phyloP scores from a whole-genome alignment of 1,284 basidiomycete genomes.

The Chalciporus sp. region DNA sequence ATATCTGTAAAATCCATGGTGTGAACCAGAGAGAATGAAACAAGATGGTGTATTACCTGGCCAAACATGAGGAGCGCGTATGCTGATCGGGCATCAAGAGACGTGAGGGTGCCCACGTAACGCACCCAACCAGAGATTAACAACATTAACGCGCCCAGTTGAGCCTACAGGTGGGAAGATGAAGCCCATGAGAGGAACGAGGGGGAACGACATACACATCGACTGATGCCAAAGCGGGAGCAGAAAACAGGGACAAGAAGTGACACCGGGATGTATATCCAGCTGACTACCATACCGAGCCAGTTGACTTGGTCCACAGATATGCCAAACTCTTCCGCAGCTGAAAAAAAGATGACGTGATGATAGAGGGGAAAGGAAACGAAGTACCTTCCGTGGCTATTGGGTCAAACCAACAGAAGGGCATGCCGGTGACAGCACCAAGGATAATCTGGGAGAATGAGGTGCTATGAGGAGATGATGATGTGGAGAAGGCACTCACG shows the following conservation, averaged over 20 bases:
- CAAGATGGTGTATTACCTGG: constrained; percentile 59
- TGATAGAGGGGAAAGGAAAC: too few relatives aligned
- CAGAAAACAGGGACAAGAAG: constrained; percentile 58
- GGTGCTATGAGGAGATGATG: not conserved
- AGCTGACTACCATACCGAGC: constrained; percentile 68
- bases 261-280: constrained; percentile 62
- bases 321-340: constrained; percentile 59
- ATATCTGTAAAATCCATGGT: constrained; percentile 17
- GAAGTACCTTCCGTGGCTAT: constrained; percentile 63
- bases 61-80: constrained; percentile 70
- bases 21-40: constrained; percentile 38
- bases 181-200: not conserved
- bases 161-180: constrained; percentile 33
- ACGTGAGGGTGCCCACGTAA: constrained; percentile 63
- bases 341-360: constrained; percentile 37
- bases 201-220: constrained; percentile 48
- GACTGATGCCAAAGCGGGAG: constrained; percentile 57
- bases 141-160: constrained; percentile 56
- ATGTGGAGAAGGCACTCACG: constrained; percentile 38
- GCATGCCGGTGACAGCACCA: constrained; percentile 62
- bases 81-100: constrained; percentile 51
- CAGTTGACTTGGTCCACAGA: constrained; percentile 72
- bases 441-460: constrained; percentile 51
- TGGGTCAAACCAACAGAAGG: constrained; percentile 76
- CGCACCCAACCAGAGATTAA: constrained; percentile 75